phyloP scores from a whole-genome alignment of 768 basidiomycete species.

The Termitomyces sp. region DNA sequence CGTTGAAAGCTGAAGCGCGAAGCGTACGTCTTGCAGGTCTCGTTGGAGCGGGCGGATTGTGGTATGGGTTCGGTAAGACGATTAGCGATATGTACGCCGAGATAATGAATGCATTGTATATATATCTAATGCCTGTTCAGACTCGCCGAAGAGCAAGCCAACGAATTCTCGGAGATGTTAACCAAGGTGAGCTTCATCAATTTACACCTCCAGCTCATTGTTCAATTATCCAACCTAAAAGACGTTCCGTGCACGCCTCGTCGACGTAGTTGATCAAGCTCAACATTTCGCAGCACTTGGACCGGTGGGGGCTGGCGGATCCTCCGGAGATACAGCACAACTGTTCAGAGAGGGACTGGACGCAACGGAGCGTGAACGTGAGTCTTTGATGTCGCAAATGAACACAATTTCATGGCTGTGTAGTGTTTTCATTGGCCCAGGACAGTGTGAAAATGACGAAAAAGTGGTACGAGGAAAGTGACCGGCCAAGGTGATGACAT shows the following conservation, averaged over 20 bases:
- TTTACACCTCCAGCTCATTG: not conserved
- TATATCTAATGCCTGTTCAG: slow-evolving; percentile 34
- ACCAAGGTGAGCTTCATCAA: slow-evolving; percentile 45
- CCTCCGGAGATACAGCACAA: slow-evolving; percentile 58
- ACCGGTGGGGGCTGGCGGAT: slow-evolving; percentile 49
- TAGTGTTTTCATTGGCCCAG: slow-evolving; percentile 86
- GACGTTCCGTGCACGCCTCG: slow-evolving; percentile 75
- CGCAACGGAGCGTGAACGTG: slow-evolving; percentile 87
- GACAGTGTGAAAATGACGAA: slow-evolving; percentile 77
- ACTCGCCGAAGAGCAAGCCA: slow-evolving; percentile 70
- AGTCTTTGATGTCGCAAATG: slow-evolving; percentile 25
- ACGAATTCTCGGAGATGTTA: slow-evolving; percentile 69
- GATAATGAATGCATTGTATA: not conserved
- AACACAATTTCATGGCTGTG: slow-evolving; percentile 1
- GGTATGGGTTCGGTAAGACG: slow-evolving; percentile 90
- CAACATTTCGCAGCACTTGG: slow-evolving; percentile 81
- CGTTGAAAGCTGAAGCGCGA: slow-evolving; percentile 83
- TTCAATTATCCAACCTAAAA: slow-evolving; percentile 21
- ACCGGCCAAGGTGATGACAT: slow-evolving; percentile 47
- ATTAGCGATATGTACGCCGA: slow-evolving; percentile 72
- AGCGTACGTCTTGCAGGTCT: slow-evolving; percentile 81
- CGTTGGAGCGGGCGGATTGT: slow-evolving; percentile 83
- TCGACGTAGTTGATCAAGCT: slow-evolving; percentile 83
- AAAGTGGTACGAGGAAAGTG: slow-evolving; percentile 79
- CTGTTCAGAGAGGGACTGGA: slow-evolving; percentile 90